A percentile compares a stretch with the other conserved stretches of the same genome.
phyloP scores from a whole-genome alignment of 139 green algal genomes.

The Chlorokybus atmophyticus region DNA sequence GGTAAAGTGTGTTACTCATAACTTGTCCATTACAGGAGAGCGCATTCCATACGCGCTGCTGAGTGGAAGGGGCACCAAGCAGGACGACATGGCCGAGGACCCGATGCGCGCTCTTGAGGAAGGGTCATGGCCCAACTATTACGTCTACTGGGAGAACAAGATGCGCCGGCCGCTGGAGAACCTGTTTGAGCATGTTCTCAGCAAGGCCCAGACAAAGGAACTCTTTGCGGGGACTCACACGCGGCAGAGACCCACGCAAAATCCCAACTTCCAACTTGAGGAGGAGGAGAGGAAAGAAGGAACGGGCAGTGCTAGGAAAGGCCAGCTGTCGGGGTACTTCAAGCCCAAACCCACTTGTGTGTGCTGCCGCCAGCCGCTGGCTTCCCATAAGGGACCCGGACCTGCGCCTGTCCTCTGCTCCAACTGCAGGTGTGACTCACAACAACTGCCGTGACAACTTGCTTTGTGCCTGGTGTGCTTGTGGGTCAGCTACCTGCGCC shows the following conservation, averaged over 20 bases:
- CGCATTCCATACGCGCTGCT: conserved; percentile 17
- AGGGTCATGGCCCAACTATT: conserved; percentile 1
- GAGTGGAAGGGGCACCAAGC: neutral
- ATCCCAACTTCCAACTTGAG: neutral
- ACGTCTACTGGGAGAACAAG: conserved; percentile 22
- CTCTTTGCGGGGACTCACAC: conserved; percentile 16
- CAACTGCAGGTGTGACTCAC: too few relatives aligned
- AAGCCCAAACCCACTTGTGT: conserved; percentile 13
- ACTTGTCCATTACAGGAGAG: too few relatives aligned
- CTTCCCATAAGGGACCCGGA: too few relatives aligned
- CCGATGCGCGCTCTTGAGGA: conserved; percentile 3
- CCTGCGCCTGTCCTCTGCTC: too few relatives aligned
- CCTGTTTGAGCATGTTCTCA: conserved; percentile 7
- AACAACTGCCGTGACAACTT: too few relatives aligned
- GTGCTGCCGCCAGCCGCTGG: too few relatives aligned
- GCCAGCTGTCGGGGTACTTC: too few relatives aligned
- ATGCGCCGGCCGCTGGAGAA: conserved; percentile 16
- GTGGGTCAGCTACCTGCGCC: too few relatives aligned
- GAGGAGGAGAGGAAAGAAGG: neutral
- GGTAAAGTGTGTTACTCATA: too few relatives aligned
- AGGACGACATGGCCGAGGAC: conserved; percentile 23
- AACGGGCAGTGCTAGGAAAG: conserved; percentile 7
- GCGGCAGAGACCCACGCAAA: neutral
- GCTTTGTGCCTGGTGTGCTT: too few relatives aligned
- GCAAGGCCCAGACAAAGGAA: neutral